These are phyloP conservation scores for Cystofilobasidium capitatum DNA, from an alignment of 768 basidiomycete genomes.

Conservation along the genomic window DNA sequence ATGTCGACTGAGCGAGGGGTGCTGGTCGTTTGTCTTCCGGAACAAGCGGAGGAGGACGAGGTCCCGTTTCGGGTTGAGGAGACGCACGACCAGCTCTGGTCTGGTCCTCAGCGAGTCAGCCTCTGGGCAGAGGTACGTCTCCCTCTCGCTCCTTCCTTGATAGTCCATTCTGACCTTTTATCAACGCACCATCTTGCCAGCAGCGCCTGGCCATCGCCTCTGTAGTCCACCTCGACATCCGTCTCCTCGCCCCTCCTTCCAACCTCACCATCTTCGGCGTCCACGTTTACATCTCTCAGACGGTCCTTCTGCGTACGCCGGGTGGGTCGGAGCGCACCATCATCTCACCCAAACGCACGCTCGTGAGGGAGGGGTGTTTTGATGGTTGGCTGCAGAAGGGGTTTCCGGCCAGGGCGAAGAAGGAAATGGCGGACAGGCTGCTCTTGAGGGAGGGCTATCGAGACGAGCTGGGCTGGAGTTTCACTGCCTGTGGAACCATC, in stretches of 20 bases:
- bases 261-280: slow-evolving; percentile 6
- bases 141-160: neutral
- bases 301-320: neutral
- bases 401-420: neutral
- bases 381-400: neutral
- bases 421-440: neutral
- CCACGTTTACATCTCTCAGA: neutral
- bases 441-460: neutral
- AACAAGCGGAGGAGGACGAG: no score
- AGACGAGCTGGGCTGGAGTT: neutral
- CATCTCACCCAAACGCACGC: neutral
- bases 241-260: neutral
- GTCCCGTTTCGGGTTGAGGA: no score
- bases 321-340: neutral
- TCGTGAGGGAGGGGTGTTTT: neutral
- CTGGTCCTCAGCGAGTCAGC: no score
- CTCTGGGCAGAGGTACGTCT: no score
- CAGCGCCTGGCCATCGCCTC: slow-evolving; percentile 8
- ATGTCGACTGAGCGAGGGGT: no score
- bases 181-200: neutral
- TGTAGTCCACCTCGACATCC: neutral
- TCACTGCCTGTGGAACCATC: neutral
- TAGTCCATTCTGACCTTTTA: neutral
- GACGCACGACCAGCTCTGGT: no score
- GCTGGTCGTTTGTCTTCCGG: neutral